Conservation (phyloP, 129 eudicot genomes). For the Calendula officinalis region DNA sequence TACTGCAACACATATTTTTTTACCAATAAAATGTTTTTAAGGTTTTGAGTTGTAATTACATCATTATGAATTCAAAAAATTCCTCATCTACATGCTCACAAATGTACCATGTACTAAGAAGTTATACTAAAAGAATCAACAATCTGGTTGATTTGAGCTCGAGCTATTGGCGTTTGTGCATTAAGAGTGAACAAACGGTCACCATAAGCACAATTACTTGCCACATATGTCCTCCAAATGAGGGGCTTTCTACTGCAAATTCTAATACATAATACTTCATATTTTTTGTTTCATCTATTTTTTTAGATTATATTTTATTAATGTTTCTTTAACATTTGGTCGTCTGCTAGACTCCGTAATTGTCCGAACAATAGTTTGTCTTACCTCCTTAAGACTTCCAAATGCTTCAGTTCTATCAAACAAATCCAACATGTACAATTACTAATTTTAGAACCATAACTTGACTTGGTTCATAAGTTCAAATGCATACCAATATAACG, state of each 20-base stretch:
- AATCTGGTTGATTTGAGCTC: constrained; percentile 42
- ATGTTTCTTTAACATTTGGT: constrained; percentile 50
- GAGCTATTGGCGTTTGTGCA: constrained; percentile 84
- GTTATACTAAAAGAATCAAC: constrained; percentile 61
- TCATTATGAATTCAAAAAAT: background rate
- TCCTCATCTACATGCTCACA: no score
- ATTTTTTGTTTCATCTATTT: constrained; percentile 49
- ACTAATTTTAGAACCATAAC: background rate
- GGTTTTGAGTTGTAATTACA: background rate
- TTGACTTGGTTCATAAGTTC: constrained; percentile 1
- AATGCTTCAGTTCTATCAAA: constrained; percentile 75
- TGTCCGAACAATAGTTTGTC: constrained; percentile 59
- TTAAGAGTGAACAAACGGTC: constrained; percentile 73
- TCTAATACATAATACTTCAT: constrained; percentile 71
- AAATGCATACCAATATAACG: background rate
- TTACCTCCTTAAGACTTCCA: constrained; percentile 83
- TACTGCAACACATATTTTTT: no score
- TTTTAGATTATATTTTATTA: constrained; percentile 53
- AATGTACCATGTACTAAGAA: background rate
- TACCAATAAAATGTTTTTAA: no score
- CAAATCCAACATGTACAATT: background rate
- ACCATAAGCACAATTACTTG: constrained; percentile 58
- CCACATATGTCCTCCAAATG: constrained; percentile 69
- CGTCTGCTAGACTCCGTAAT: constrained; percentile 49
- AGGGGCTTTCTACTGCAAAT: constrained; percentile 68